A percentile compares a stretch with the other conserved stretches of the same genome.
These are phyloP conservation scores for Incumbomyces delicatus DNA, from an alignment of 2,329 filamentous ascomycete species.

Conservation along the genomic window DNA sequence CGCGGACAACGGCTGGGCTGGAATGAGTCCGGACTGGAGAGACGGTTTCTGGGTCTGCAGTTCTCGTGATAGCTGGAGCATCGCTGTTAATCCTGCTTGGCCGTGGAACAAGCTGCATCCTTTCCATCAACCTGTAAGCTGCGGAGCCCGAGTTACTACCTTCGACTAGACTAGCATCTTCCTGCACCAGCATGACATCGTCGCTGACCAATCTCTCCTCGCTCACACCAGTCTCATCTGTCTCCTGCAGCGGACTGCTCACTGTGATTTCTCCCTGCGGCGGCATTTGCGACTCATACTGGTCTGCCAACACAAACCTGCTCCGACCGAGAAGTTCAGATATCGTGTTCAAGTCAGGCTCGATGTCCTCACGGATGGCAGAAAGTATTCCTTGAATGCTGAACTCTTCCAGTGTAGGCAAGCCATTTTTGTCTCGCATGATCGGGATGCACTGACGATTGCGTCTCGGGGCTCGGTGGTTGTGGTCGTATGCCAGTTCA, in stretches of 20 bases:
- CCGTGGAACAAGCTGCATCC: slow-evolving; percentile 17
- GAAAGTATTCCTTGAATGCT: slow-evolving; percentile 47
- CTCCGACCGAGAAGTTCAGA: slow-evolving; percentile 54
- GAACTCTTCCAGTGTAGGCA: slow-evolving; percentile 44
- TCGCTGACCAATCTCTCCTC: slow-evolving; percentile 29
- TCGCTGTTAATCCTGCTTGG: slow-evolving; percentile 6
- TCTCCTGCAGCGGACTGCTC: slow-evolving; percentile 26
- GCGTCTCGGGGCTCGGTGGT: slow-evolving; percentile 25
- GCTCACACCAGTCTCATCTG: slow-evolving; percentile 34
- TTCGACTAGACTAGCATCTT: slow-evolving; percentile 30
- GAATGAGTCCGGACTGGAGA: slow-evolving; percentile 9
- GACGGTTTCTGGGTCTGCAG: slow-evolving; percentile 2
- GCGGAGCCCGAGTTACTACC: slow-evolving; percentile 27
- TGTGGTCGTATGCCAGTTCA: slow-evolving; percentile 26
- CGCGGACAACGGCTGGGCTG: slow-evolving; percentile 2
- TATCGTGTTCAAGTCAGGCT: slow-evolving; percentile 50
- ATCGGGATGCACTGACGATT: slow-evolving; percentile 22
- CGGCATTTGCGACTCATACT: slow-evolving; percentile 53
- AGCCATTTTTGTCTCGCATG: slow-evolving; percentile 22
- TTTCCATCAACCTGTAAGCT: slow-evolving; percentile 31
- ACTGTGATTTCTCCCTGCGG: slow-evolving; percentile 49
- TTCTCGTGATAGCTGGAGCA: background rate
- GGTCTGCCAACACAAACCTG: slow-evolving; percentile 51
- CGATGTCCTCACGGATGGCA: slow-evolving; percentile 50
- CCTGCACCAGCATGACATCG: slow-evolving; percentile 29